Base-by-base conservation (phyloP, 441 rosid genomes). In the Viola pubescens region DNA sequence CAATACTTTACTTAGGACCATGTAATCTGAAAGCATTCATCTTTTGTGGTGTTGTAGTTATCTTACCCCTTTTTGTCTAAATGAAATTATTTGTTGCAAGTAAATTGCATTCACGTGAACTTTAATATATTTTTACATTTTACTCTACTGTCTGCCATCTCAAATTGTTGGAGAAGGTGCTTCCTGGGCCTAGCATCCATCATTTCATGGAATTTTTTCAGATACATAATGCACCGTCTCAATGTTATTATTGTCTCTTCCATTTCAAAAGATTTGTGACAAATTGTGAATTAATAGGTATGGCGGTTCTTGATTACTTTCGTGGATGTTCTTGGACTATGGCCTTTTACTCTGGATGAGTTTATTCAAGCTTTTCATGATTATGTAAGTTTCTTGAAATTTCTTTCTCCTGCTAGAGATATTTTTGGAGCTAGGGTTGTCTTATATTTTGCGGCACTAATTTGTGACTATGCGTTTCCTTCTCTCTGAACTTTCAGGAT, bases 291-390 rank as follows among this genome's bases (percentile, higher is more conserved):
- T 45, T 50, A 80, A 4, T 61, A 89, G 97, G 89, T 81, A 19
- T 90, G 97, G 97, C 85, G 87, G 69, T 90, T 90, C 79, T 70
- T 90, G 70, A 84, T 87, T 61, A 81, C 86, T 57, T 90, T 90
- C 62, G 76, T 85, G 0, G 97, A 90, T 42, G 74, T 87, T 70
- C 86, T 90, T 67, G 89, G 84, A 64, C 75, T 90, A 60, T 90
- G 97, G 97, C 94, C 97, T 48, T 90, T 90, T 74, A 90, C 94
- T 26, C 62, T 89, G 60, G 95, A 89, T 77, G 95, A 89, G 82
- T 84, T 87, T 77, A 75, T 81, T 61, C 95, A 87, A 69, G 85
- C 97, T 62, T 79, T 85, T 54, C 95, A 90, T 80, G 97, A 90
- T 67, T 78, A 79, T 67, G 94, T 87, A 79, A 72, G 86, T 66